phyloP scores from a whole-genome alignment of 179 eudicot species.

The Camellia oleifera region DNA sequence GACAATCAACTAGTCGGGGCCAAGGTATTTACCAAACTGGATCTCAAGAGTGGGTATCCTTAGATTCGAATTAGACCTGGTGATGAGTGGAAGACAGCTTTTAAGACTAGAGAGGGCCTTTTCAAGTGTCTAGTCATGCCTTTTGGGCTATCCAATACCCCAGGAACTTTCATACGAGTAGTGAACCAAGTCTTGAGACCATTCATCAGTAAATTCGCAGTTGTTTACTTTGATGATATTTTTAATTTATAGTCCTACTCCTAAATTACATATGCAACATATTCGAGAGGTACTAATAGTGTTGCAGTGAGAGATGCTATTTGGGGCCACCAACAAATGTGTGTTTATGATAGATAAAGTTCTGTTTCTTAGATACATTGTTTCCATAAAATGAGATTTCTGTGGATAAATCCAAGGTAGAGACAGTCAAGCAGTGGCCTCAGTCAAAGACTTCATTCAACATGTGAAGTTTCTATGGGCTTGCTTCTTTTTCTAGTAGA shows the following conservation, averaged over 20 bases:
- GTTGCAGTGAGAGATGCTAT: not conserved
- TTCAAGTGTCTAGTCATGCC: not conserved
- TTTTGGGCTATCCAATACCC: not conserved
- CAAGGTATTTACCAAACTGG: not conserved
- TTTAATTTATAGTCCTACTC: not conserved
- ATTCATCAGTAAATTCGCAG: not conserved
- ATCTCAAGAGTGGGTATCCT: constrained; percentile 2
- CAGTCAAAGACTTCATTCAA: too few species aligned
- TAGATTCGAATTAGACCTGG: not conserved
- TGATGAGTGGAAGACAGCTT: not conserved
- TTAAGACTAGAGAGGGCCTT: not conserved
- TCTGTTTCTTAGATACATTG: not conserved
- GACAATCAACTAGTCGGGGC: not conserved
- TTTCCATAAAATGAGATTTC: not conserved
- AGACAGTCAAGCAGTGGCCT: not conserved
- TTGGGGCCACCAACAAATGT: not conserved
- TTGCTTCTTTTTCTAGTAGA: too few species aligned
- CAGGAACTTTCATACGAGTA: not conserved
- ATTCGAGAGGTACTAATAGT: not conserved
- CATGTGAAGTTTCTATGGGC: not conserved
- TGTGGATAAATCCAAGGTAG: not conserved
- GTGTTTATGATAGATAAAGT: not conserved
- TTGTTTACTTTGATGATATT: too few species aligned
- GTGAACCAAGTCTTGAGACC: not conserved
- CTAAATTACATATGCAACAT: not conserved